phyloP scores from a whole-genome alignment of 305 asterid genomes.

The Andrographis paniculata region DNA sequence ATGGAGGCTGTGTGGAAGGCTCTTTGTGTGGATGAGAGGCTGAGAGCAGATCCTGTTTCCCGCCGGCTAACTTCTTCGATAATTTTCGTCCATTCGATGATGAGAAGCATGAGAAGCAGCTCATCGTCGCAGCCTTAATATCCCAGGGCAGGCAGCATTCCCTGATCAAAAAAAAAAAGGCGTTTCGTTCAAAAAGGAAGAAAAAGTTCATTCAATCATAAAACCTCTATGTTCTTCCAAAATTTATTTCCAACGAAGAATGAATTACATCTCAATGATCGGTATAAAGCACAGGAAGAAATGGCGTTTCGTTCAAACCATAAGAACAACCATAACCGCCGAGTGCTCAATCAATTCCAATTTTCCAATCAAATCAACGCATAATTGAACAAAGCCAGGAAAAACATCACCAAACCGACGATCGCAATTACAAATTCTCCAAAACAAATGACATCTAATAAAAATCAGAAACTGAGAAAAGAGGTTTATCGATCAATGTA shows the following conservation, averaged over 20 bases:
- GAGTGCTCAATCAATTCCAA: no score
- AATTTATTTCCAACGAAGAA: no score
- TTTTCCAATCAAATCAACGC: no score
- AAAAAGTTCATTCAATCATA: background rate
- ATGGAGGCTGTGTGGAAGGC: background rate
- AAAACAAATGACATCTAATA: background rate
- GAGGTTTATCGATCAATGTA: conserved; percentile 7
- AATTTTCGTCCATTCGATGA: conserved; percentile 11
- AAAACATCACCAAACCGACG: no score
- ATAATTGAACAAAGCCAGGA: no score
- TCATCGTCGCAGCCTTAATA: conserved; percentile 9
- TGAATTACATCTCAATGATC: no score
- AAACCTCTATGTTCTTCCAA: no score
- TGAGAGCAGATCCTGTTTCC: conserved; percentile 4
- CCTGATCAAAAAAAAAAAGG: background rate
- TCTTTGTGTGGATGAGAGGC: conserved; percentile 12
- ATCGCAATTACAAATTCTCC: background rate
- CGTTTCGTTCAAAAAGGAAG: no score
- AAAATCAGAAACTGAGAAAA: conserved; percentile 4
- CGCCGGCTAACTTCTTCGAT: conserved; percentile 20
- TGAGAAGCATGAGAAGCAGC: conserved; percentile 18
- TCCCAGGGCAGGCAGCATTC: conserved; percentile 3
- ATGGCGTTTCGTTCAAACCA: no score
- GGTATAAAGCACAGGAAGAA: no score
- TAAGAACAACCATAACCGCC: no score